Base-by-base conservation (phyloP, 768 basidiomycete genomes). In the Trametes cingulata region DNA sequence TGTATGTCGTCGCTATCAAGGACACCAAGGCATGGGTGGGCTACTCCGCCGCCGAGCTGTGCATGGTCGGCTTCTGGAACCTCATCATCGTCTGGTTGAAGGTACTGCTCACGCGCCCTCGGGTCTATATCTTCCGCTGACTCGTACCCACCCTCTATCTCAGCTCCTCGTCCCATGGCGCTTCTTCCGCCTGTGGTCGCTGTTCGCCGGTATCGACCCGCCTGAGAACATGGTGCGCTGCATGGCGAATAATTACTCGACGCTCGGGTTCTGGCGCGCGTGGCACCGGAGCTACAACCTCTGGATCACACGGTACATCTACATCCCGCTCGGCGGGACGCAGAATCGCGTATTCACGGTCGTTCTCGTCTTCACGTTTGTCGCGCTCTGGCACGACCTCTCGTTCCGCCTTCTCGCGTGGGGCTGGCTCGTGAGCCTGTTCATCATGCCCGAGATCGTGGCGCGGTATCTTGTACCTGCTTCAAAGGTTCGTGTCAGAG, bases 161-260 rank as follows among this genome's bases (percentile, higher is more conserved):
- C 66, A 98, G 95, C 84, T 98, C 20, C 78, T 98, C 41, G 83
- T 98, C 20, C 91, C 95, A 0, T 98, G 96, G 96, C 83, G 96
- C 12, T 97, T 97, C 78, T 98, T 98, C 78, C 90, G 95, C 2
- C 75, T 97, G 19, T 98, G 95, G 94, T 88, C 95, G 2, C 77
- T 98, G 20, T 72, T 84, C 6, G 92, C 94, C 67, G 92, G 91
- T 0, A 82, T 98, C 35, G 93, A 97, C 67, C 90, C 94, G 0
- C 97, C 96, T 0, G 97, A 99, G 73, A 99, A 99, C 73, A 97
- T 98, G 97, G 82, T 99, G 13, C 84, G 97, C n/a, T 98, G 97
- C 69, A 90, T 98, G 87, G 91, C 86, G 20, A 99, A 98, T 73
- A 98, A 98, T 72, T 98, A 98, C 71, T 97, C 95, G 0, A 83